These are phyloP conservation scores for Fusarium chlamydosporum DNA, from an alignment of 2,329 filamentous ascomycete genomes.

Conservation along the genomic window DNA sequence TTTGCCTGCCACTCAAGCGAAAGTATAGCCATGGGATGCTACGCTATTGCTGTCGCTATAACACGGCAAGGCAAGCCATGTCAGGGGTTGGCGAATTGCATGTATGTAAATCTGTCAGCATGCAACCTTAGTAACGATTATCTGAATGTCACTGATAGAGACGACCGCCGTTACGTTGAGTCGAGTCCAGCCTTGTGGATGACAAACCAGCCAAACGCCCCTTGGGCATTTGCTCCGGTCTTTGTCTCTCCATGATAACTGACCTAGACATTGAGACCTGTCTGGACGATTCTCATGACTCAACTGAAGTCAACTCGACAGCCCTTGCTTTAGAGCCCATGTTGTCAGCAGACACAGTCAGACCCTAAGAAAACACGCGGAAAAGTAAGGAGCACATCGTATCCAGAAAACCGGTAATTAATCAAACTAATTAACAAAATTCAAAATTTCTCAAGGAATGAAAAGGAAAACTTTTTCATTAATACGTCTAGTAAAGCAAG, in stretches of 20 bases:
- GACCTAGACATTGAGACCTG: slow-evolving; percentile 16
- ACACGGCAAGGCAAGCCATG: slow-evolving; percentile 32
- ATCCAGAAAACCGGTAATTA: slow-evolving; percentile 20
- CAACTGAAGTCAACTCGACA: not conserved
- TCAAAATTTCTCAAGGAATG: not conserved
- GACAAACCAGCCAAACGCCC: not conserved
- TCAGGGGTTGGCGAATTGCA: slow-evolving; percentile 28
- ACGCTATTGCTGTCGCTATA: slow-evolving; percentile 24
- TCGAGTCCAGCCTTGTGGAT: slow-evolving; percentile 5
- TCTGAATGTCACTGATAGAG: slow-evolving; percentile 34
- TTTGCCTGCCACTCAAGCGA: slow-evolving; percentile 39
- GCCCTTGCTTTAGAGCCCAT: slow-evolving; percentile 12
- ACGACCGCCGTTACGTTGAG: slow-evolving; percentile 17
- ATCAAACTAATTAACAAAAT: not conserved
- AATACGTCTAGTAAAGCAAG: not conserved
- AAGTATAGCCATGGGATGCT: slow-evolving; percentile 20
- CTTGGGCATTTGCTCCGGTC: slow-evolving; percentile 6
- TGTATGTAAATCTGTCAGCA: slow-evolving; percentile 17
- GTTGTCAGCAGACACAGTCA: slow-evolving; percentile 37
- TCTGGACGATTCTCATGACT: slow-evolving; percentile 39
- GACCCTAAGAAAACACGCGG: slow-evolving; percentile 25
- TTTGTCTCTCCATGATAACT: not conserved
- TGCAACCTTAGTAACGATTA: slow-evolving; percentile 26
- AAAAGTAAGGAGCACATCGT: slow-evolving; percentile 13
- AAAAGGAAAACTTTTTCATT: slow-evolving; percentile 27